A percentile compares a stretch with the other conserved stretches of the same genome.
These are phyloP conservation scores for Epichloe sibirici DNA, from an alignment of 2,329 filamentous ascomycete genomes.

Conservation along the genomic window DNA sequence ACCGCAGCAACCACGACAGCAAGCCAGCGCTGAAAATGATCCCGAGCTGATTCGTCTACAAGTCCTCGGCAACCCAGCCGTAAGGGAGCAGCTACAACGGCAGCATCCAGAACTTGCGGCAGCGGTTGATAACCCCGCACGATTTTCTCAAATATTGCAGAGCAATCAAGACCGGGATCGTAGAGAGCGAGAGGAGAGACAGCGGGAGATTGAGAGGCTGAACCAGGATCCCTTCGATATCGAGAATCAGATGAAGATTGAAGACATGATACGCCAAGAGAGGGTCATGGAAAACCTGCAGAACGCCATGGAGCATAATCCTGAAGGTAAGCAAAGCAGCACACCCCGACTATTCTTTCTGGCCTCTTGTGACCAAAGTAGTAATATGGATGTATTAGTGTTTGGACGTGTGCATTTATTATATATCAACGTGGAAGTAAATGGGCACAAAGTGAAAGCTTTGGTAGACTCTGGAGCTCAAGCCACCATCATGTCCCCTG, in stretches of 20 bases:
- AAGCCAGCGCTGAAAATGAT: slow-evolving; percentile 39
- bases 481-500: slow-evolving; percentile 96
- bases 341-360: background rate
- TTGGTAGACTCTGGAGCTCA: slow-evolving; percentile 96
- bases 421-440: slow-evolving; percentile 92
- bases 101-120: slow-evolving; percentile 67
- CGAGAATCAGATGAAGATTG: slow-evolving; percentile 83
- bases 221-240: slow-evolving; percentile 93
- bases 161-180: slow-evolving; percentile 58
- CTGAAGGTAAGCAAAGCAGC: slow-evolving; percentile 57
- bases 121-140: slow-evolving; percentile 60
- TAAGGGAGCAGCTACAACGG: slow-evolving; percentile 58
- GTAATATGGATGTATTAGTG: slow-evolving; percentile 38
- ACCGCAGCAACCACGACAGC: slow-evolving; percentile 22
- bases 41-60: slow-evolving; percentile 74
- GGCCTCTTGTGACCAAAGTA: background rate
- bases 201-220: slow-evolving; percentile 70
- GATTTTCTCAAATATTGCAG: slow-evolving; percentile 62
- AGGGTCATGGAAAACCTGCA: slow-evolving; percentile 90
- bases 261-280: slow-evolving; percentile 94
- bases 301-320: slow-evolving; percentile 93
- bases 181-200: slow-evolving; percentile 61
- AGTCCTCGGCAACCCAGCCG: slow-evolving; percentile 63
- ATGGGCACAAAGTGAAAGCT: slow-evolving; percentile 82
- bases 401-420: slow-evolving; percentile 94